Evolutionary conservation across 345 rosid species (phyloP).

Genomic region (Populus nigra): DNA sequence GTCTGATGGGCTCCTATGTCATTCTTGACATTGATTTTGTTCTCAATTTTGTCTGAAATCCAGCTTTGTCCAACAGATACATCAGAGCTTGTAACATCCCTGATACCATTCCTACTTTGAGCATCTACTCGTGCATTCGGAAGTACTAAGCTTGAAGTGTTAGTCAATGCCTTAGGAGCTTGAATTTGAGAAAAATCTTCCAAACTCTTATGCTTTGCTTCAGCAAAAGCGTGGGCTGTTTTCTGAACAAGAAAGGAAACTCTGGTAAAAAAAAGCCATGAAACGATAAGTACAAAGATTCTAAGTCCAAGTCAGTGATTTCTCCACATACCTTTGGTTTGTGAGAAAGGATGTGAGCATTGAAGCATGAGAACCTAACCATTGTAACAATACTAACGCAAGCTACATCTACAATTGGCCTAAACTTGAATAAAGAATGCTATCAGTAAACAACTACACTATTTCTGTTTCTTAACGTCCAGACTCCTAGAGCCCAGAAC

Average conservation of each 20-base stretch:
- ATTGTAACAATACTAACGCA: conserved; percentile 33
- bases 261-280: conserved; percentile 9
- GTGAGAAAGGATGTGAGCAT: conserved; percentile 42
- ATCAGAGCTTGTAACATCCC: conserved; percentile 26
- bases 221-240: conserved; percentile 26
- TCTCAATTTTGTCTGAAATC: conserved; percentile 56
- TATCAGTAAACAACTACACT: conserved; percentile 18
- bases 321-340: conserved; percentile 58
- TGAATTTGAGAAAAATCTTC: too few relatives aligned
- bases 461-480: conserved; percentile 14
- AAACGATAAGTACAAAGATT: conserved; percentile 2
- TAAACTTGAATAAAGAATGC: conserved; percentile 7
- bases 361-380: conserved; percentile 96
- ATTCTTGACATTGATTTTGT: conserved; percentile 22
- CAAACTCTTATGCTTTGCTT: too few relatives aligned
- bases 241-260: conserved; percentile 33
- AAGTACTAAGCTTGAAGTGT: conserved; percentile 29
- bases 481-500: conserved; percentile 25
- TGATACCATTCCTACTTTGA: conserved; percentile 27
- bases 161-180: conserved; percentile 15
- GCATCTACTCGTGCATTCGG: conserved; percentile 25
- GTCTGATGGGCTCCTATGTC: conserved; percentile 21
- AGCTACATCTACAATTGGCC: conserved; percentile 38
- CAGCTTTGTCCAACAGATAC: conserved; percentile 35
- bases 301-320: conserved; percentile 16